These are phyloP conservation scores for Chytriomyces hyalinus DNA, from an alignment of 192 early-diverging fungal species.

Conservation along the genomic window DNA sequence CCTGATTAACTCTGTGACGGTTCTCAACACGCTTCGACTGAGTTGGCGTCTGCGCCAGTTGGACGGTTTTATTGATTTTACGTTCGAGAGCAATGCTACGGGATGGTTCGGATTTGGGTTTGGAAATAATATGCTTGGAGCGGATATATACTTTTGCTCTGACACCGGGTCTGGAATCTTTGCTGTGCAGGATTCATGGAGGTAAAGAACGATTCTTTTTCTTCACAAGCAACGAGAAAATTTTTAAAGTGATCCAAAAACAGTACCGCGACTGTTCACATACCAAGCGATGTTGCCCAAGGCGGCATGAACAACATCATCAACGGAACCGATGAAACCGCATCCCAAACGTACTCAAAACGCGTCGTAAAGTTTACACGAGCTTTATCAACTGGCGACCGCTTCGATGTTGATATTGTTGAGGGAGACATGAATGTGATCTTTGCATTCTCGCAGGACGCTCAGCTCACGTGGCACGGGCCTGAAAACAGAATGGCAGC, in stretches of 20 bases:
- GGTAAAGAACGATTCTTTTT: constrained; percentile 27
- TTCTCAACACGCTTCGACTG: constrained; percentile 29
- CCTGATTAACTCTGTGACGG: constrained; percentile 1
- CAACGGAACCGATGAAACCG: constrained; percentile 9
- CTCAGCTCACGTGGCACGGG: constrained; percentile 36
- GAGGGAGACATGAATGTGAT: constrained; percentile 35
- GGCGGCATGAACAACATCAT: constrained; percentile 36
- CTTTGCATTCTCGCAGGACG: constrained; percentile 36
- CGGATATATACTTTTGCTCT: constrained; percentile 40
- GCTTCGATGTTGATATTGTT: constrained; percentile 33
- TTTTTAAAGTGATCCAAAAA: background rate
- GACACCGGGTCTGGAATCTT: constrained; percentile 15
- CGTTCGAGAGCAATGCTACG: constrained; percentile 43
- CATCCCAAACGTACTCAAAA: constrained; percentile 18
- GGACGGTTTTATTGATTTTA: constrained; percentile 23
- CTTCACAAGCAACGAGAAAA: background rate
- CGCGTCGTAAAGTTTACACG: constrained; percentile 24
- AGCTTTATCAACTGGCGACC: constrained; percentile 23
- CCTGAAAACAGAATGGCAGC: constrained; percentile 25
- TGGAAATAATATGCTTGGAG: constrained; percentile 38
- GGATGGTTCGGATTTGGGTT: constrained; percentile 54
- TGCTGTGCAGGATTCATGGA: constrained; percentile 39
- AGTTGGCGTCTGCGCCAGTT: constrained; percentile 25
- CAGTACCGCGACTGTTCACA: constrained; percentile 5
- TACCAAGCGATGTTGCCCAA: constrained; percentile 22